phyloP scores from a whole-genome alignment of 108 stramenopile genomes.

The Craspedostauros australis region DNA sequence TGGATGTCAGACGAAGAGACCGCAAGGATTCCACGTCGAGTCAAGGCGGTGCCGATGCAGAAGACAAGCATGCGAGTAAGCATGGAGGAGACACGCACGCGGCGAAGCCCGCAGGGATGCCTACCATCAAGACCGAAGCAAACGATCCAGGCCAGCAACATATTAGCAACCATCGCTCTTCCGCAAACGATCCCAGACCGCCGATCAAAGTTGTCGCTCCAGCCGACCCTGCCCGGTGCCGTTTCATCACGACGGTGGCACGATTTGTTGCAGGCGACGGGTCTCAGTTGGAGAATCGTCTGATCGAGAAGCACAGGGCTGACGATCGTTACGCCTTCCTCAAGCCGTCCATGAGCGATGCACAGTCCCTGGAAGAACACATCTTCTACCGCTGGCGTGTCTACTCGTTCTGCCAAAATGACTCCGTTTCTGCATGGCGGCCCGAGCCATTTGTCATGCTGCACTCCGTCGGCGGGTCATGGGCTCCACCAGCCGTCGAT shows the following conservation, averaged over 20 bases:
- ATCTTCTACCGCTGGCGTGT: conserved; percentile 75
- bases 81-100: too few species aligned
- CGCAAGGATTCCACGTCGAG: not conserved
- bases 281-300: conserved; percentile 35
- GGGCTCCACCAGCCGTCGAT: conserved; percentile 71
- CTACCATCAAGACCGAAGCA: too few species aligned
- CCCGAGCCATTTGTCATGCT: conserved; percentile 66
- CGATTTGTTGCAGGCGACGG: conserved; percentile 59
- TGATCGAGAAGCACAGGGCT: conserved; percentile 32
- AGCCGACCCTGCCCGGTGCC: conserved; percentile 34
- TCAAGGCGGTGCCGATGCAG: not conserved
- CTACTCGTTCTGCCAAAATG: conserved; percentile 64
- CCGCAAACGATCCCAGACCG: too few species aligned
- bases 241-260: conserved; percentile 54
- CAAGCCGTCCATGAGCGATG: conserved; percentile 5
- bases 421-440: conserved; percentile 44
- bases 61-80: not conserved
- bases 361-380: conserved; percentile 30
- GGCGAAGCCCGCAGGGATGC: too few species aligned
- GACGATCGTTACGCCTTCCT: conserved; percentile 46
- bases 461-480: conserved; percentile 35
- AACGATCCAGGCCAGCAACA: too few species aligned
- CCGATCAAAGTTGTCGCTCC: conserved; percentile 48
- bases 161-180: too few species aligned
- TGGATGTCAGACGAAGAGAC: not conserved